phyloP scores from a whole-genome alignment of 192 early-diverging fungal species.

The Irineochytrium annulatum region DNA sequence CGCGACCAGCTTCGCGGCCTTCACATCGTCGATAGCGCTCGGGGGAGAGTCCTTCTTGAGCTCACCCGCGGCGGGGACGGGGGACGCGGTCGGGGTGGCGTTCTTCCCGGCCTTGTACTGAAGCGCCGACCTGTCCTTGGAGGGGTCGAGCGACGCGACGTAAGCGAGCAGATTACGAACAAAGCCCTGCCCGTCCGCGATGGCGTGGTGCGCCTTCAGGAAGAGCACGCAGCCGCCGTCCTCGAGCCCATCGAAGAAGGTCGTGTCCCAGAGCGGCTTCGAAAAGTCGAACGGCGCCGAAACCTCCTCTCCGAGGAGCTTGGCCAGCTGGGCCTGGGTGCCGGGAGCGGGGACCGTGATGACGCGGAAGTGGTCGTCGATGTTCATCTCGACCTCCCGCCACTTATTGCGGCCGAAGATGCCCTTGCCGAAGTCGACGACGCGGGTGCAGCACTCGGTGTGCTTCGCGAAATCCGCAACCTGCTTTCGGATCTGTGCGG shows the following conservation, averaged over 20 bases:
- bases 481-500: constrained; percentile 8
- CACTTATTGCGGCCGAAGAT: constrained; percentile 16
- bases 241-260: constrained; percentile 17
- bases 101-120: constrained; percentile 23
- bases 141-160: constrained; percentile 17
- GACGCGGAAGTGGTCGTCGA: constrained; percentile 27
- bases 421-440: background rate
- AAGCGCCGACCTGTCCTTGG: background rate
- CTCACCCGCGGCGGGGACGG: background rate
- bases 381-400: background rate
- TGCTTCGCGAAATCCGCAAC: constrained; percentile 14
- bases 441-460: background rate
- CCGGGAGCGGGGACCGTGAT: constrained; percentile 19
- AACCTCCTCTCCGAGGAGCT: constrained; percentile 1
- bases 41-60: background rate
- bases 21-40: background rate
- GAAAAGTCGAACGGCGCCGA: background rate
- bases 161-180: constrained; percentile 23
- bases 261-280: constrained; percentile 22
- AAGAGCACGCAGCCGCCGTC: constrained; percentile 7
- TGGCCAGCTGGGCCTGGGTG: constrained; percentile 1
- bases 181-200: constrained; percentile 39
- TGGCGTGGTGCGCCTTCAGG: constrained; percentile 18
- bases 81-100: constrained; percentile 6
- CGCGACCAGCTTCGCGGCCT: background rate